These are phyloP conservation scores for Pelargonium australe DNA, from an alignment of 441 rosid genomes.

Conservation along the genomic window DNA sequence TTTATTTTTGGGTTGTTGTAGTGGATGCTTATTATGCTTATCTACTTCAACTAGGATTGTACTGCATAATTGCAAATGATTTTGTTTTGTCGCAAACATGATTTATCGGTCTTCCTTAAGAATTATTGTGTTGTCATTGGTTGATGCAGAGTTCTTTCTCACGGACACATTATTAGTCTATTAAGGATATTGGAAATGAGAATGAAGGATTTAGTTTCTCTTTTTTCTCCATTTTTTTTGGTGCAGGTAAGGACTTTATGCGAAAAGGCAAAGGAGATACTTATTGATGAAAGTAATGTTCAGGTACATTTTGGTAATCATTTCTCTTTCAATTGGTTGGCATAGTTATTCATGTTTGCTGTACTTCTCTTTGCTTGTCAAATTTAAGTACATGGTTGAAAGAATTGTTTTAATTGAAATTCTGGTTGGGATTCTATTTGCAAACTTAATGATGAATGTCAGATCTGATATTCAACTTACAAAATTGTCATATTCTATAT, in stretches of 20 bases:
- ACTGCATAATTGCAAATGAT: background rate
- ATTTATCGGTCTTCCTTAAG: background rate
- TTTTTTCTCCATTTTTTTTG: slow-evolving; percentile 16
- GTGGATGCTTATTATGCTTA: background rate
- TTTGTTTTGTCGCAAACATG: background rate
- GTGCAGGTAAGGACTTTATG: slow-evolving; percentile 57
- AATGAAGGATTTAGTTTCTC: background rate
- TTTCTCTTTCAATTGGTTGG: slow-evolving; percentile 1
- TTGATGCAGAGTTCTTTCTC: background rate
- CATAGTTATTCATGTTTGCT: background rate
- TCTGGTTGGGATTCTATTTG: too few relatives aligned
- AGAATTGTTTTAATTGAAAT: background rate
- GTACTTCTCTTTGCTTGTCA: background rate
- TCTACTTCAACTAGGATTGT: background rate
- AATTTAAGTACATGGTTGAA: background rate
- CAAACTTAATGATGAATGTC: too few relatives aligned
- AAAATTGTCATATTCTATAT: too few relatives aligned
- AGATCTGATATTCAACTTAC: too few relatives aligned
- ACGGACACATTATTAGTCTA: background rate
- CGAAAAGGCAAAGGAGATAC: slow-evolving; percentile 62
- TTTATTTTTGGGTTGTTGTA: background rate
- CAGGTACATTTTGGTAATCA: slow-evolving; percentile 36
- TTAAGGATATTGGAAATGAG: background rate
- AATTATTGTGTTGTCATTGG: background rate
- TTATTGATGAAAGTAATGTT: slow-evolving; percentile 39